Evolutionary conservation across 75 land plant genomes (phyloP).

Genomic region (Sequoia sempervirens): DNA sequence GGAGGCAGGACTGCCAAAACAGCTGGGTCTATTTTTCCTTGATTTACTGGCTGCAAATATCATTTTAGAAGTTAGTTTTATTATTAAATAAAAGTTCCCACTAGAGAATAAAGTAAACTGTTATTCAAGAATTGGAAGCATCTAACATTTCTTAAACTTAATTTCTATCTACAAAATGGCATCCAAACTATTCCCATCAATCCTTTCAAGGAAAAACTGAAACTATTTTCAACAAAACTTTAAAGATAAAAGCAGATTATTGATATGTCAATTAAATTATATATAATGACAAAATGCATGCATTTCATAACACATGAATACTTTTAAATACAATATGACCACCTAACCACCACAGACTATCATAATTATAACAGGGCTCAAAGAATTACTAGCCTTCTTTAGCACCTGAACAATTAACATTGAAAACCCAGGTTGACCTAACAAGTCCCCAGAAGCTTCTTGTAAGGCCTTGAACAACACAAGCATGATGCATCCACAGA

Average conservation of each 20-base stretch:
- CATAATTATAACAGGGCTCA: background rate
- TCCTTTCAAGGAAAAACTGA: background rate
- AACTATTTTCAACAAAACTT: background rate
- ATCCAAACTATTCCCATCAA: background rate
- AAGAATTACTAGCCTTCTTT: background rate
- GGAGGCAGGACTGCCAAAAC: conserved; percentile 93
- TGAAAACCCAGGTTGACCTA: background rate
- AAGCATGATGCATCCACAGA: background rate
- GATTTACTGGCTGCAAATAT: conserved; percentile 55
- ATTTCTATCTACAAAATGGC: background rate
- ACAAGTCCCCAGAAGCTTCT: background rate
- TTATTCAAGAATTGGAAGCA: background rate
- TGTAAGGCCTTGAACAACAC: background rate
- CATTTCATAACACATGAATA: background rate
- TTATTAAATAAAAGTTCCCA: background rate
- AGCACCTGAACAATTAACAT: background rate
- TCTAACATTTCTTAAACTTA: background rate
- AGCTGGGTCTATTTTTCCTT: conserved; percentile 75
- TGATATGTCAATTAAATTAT: background rate
- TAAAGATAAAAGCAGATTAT: background rate
- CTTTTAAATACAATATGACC: background rate
- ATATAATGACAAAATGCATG: background rate
- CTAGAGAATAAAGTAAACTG: background rate
- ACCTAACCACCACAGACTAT: background rate
- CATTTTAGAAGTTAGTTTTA: background rate